These are phyloP conservation scores for Helenozyma rhizophorensis DNA, from an alignment of 805 yeast genomes.

Conservation along the genomic window DNA sequence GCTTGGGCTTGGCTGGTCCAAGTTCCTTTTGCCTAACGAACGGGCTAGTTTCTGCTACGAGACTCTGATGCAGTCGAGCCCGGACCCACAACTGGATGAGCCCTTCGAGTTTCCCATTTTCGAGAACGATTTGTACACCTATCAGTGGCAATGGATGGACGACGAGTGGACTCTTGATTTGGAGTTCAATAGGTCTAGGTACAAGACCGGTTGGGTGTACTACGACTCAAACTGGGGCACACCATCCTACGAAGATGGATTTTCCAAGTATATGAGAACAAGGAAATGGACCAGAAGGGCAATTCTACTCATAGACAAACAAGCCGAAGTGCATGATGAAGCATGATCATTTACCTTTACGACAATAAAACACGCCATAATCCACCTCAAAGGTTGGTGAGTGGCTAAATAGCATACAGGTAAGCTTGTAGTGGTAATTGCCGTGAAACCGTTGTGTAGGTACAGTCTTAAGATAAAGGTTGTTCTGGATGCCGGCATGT, in stretches of 20 bases:
- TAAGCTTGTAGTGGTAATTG: too few relatives aligned
- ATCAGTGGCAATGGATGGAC: slow-evolving; percentile 58
- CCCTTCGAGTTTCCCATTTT: slow-evolving; percentile 45
- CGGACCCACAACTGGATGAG: slow-evolving; percentile 14
- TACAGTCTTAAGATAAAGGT: too few relatives aligned
- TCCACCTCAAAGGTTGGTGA: too few relatives aligned
- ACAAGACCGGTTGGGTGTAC: slow-evolving; percentile 51
- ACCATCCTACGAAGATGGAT: slow-evolving; percentile 39
- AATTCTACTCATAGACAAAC: slow-evolving; percentile 21
- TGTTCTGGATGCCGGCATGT: too few relatives aligned
- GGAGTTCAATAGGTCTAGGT: slow-evolving; percentile 32
- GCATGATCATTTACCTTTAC: background rate
- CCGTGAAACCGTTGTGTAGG: too few relatives aligned
- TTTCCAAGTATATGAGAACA: slow-evolving; percentile 47
- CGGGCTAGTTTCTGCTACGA: slow-evolving; percentile 46
- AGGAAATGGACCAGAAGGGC: slow-evolving; percentile 51
- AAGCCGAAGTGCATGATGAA: slow-evolving; percentile 4
- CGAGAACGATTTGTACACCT: slow-evolving; percentile 31
- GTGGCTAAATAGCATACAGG: too few relatives aligned
- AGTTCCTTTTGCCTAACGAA: slow-evolving; percentile 48
- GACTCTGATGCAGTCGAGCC: slow-evolving; percentile 26
- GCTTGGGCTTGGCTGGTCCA: slow-evolving; percentile 60
- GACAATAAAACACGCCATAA: background rate
- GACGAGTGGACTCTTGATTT: slow-evolving; percentile 45
- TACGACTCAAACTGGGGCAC: slow-evolving; percentile 49